Evolutionary conservation across 768 basidiomycete genomes (phyloP).

Genomic region (Cystobasidiopsis lactophilus): DNA sequence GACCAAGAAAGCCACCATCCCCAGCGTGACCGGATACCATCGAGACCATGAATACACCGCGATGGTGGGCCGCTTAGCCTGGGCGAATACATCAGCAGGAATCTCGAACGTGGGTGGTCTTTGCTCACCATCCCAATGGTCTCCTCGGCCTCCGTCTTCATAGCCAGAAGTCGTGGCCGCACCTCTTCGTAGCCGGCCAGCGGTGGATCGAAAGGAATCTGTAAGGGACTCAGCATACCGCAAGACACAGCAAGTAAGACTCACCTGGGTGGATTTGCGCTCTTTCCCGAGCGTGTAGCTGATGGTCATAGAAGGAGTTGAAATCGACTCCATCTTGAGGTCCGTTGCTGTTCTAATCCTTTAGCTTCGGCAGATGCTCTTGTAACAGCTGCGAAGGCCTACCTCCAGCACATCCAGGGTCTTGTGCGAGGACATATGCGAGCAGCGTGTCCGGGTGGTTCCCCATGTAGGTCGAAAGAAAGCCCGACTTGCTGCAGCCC

Average conservation of each 20-base stretch:
- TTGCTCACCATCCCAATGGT: conserved; percentile 48
- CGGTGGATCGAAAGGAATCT: conserved; percentile 46
- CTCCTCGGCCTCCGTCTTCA: conserved; percentile 61
- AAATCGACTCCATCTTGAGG: conserved; percentile 5
- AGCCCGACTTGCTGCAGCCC: conserved; percentile 30
- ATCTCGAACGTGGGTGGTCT: background rate
- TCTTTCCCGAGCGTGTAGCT: background rate
- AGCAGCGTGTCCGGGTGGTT: conserved; percentile 64
- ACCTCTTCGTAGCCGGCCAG: conserved; percentile 56
- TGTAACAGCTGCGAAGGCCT: no score
- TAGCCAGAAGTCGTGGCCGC: conserved; percentile 51
- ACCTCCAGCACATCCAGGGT: no score
- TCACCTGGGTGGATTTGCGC: no score
- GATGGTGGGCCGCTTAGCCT: conserved; percentile 2
- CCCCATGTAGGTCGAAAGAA: conserved; percentile 66
- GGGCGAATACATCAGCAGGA: background rate
- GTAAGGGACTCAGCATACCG: conserved; percentile 30
- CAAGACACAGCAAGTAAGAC: no score
- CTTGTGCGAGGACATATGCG: conserved; percentile 36
- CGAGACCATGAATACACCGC: background rate
- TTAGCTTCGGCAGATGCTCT: no score
- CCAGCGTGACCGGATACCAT: background rate
- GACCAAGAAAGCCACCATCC: background rate
- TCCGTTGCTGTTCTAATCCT: background rate
- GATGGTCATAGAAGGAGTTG: conserved; percentile 4